These are phyloP conservation scores for Crithidia acanthocephali DNA, from an alignment of 208 protist species.

Conservation along the genomic window DNA sequence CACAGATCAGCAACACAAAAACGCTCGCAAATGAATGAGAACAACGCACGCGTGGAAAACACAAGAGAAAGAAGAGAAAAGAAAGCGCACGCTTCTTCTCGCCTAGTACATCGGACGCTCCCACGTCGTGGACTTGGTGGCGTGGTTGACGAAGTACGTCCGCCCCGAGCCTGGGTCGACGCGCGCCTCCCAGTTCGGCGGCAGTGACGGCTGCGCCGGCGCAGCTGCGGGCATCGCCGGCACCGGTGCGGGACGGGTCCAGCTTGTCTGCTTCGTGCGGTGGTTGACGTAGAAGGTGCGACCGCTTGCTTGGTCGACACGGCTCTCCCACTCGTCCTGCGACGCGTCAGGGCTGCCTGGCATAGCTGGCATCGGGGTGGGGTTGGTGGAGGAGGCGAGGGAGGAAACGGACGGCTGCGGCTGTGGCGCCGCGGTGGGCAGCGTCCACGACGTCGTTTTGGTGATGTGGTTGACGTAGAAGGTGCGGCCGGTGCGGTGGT, in stretches of 20 bases:
- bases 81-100: constrained; percentile 5
- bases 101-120: constrained; percentile 24
- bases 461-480: constrained; percentile 86
- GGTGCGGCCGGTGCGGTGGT: constrained; percentile 48
- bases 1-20: background rate
- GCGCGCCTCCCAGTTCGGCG: constrained; percentile 44
- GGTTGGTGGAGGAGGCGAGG: background rate
- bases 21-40: background rate
- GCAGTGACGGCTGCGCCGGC: constrained; percentile 12
- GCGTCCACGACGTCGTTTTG: constrained; percentile 62
- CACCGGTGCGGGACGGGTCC: constrained; percentile 34
- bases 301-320: constrained; percentile 48
- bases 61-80: background rate
- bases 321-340: constrained; percentile 46
- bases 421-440: constrained; percentile 17
- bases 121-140: constrained; percentile 57
- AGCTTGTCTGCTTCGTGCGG: constrained; percentile 68
- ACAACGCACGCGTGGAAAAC: background rate
- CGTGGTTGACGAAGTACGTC: constrained; percentile 74
- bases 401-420: constrained; percentile 1
- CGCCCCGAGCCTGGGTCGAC: constrained; percentile 51
- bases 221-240: constrained; percentile 6
- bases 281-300: constrained; percentile 80
- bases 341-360: background rate
- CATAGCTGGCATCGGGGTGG: constrained; percentile 1